Percentiles rank a stretch among this genome's conserved stretches.
Evolutionary conservation across 441 rosid species (phyloP).

Genomic region (Eruca vesicaria): DNA sequence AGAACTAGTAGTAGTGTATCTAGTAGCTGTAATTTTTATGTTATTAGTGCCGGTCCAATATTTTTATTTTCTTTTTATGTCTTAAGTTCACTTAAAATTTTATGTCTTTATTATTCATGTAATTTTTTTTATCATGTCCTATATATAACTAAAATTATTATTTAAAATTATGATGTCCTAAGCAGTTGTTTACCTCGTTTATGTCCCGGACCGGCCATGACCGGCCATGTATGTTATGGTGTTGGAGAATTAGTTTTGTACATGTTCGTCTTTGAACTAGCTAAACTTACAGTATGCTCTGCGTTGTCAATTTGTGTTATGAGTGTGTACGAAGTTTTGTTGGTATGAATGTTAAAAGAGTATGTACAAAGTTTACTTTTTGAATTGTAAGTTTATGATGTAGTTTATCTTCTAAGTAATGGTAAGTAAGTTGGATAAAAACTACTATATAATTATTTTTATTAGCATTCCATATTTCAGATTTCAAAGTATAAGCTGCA

Average conservation of each 20-base stretch:
- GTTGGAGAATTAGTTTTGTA: not conserved
- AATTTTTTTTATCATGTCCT: too few relatives aligned
- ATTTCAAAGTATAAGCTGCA: not conserved
- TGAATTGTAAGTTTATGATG: not conserved
- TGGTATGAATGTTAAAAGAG: not conserved
- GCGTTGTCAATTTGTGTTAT: not conserved
- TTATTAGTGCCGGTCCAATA: too few relatives aligned
- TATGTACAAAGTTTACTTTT: not conserved
- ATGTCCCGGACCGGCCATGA: too few relatives aligned
- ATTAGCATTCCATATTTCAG: not conserved
- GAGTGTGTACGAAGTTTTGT: not conserved
- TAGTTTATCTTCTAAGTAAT: not conserved
- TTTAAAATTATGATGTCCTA: too few relatives aligned
- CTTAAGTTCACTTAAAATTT: too few relatives aligned
- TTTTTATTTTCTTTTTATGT: too few relatives aligned
- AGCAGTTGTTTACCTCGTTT: too few relatives aligned
- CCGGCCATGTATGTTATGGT: not conserved
- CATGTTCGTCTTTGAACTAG: not conserved
- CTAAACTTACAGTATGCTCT: not conserved
- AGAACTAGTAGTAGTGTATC: not conserved
- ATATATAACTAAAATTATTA: too few relatives aligned
- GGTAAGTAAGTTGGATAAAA: not conserved
- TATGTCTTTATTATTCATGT: too few relatives aligned
- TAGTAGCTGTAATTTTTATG: not conserved
- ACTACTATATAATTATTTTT: not conserved